Conservation (phyloP, 2,329 filamentous ascomycete species). For the Trichoderma sp. region DNA sequence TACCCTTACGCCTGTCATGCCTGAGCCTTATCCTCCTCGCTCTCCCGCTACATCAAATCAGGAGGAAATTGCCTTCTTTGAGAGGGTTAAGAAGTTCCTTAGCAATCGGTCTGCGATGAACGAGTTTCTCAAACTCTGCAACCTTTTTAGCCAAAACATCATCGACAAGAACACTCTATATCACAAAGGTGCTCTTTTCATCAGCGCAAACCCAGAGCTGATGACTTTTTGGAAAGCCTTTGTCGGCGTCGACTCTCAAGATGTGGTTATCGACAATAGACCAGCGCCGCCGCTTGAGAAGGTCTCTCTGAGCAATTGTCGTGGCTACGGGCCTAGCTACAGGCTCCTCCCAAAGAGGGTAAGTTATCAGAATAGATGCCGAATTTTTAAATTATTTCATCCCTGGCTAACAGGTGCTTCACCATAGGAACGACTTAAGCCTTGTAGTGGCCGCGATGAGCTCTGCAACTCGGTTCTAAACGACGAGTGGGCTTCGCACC, state of each 20-base stretch:
- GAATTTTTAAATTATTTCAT: not conserved
- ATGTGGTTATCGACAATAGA: conserved; percentile 76
- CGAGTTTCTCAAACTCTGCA: conserved; percentile 96
- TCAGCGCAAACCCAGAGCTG: conserved; percentile 86
- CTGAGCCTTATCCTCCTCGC: conserved; percentile 80
- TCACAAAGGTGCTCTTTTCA: conserved; percentile 80
- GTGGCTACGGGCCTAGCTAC: conserved; percentile 94
- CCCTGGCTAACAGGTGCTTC: conserved; percentile 26
- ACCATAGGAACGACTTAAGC: conserved; percentile 74
- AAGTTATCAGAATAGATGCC: conserved; percentile 34
- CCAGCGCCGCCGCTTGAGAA: conserved; percentile 74
- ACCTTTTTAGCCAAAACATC: conserved; percentile 89
- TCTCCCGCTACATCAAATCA: conserved; percentile 71
- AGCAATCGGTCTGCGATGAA: conserved; percentile 90
- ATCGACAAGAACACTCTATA: conserved; percentile 84
- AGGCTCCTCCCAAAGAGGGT: conserved; percentile 82
- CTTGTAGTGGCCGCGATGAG: conserved; percentile 91
- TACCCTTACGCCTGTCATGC: conserved; percentile 83
- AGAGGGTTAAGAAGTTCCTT: conserved; percentile 94
- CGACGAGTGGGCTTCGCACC: conserved; percentile 97
- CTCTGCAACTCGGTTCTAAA: conserved; percentile 92
- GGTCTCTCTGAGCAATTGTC: conserved; percentile 93
- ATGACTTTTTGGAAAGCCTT: conserved; percentile 86
- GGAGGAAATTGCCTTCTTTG: conserved; percentile 92
- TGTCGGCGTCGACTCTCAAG: conserved; percentile 73